Evolutionary conservation across 2,329 filamentous ascomycete species (phyloP).

Genomic region (Colletotrichum sansevieriae): DNA sequence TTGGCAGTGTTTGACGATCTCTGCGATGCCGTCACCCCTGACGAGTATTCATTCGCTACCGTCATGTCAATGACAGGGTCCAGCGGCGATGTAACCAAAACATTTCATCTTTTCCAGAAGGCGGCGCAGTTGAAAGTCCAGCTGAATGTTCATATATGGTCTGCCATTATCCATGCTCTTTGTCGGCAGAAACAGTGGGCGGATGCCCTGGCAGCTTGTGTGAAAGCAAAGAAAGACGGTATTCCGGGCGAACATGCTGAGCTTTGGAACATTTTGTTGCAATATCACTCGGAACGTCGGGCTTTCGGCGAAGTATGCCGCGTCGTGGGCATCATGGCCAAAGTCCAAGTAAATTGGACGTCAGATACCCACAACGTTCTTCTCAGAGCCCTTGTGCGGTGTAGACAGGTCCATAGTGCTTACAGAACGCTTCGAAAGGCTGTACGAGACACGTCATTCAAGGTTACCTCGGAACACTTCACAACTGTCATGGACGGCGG

Average conservation of each 20-base stretch:
- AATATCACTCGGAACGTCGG: constrained; percentile 75
- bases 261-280: constrained; percentile 85
- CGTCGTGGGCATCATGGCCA: constrained; percentile 63
- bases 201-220: constrained; percentile 55
- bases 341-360: constrained; percentile 61
- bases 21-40: constrained; percentile 62
- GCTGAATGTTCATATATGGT: constrained; percentile 67
- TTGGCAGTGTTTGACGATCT: constrained; percentile 74
- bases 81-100: constrained; percentile 79
- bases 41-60: constrained; percentile 76
- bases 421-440: constrained; percentile 61
- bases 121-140: constrained; percentile 70
- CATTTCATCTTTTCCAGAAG: constrained; percentile 73
- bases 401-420: constrained; percentile 63
- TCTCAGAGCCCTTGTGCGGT: constrained; percentile 62
- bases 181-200: constrained; percentile 57
- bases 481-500: constrained; percentile 66
- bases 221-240: constrained; percentile 65
- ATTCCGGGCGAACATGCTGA: constrained; percentile 66
- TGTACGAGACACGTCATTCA: constrained; percentile 58
- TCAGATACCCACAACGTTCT: constrained; percentile 64
- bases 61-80: constrained; percentile 79
- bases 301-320: constrained; percentile 63
- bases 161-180: constrained; percentile 75
- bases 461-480: constrained; percentile 63